Base-by-base conservation (phyloP, 148 eudicot genomes). In the Fagopyrum tataricum region DNA sequence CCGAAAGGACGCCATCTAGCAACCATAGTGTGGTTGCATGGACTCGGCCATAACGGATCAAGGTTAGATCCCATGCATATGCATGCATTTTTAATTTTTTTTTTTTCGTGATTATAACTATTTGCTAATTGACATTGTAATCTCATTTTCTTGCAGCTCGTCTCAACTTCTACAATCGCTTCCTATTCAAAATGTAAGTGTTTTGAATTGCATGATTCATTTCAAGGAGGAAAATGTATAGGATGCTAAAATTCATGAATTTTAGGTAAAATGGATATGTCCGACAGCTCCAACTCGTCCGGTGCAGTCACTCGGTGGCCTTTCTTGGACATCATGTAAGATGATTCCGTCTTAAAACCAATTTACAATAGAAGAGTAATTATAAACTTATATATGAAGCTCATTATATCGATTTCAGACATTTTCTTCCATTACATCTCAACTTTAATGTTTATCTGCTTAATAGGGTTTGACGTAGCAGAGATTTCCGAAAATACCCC, bases 271-370 rank as follows among this genome's bases (percentile, higher is more conserved):
- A 79, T 95, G 96, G 90, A 95, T 95, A 67, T 95, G 97, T 69
- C 99, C 99, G 43, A 95, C 99, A 73, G 99, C 99, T 77, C 99
- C 99, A 42, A 92, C 92, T 76, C 99, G 99, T 7, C 88, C 99
- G 26, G 99, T 95, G 42, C 81, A 91, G 55, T 44, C 87, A 46
- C 85, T 95, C 15, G 97, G 97, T 81, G 99, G 99, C 80, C 88
- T 87, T 81, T 78, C 94, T 42, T 95, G 99, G 80, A 79, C 96
- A 76, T 94, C 99, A 78, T 95, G 99, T 95, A 86, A 86, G 89
- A 73, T 15, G 18, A 73, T n/a, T n/a, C n/a, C n/a, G n/a, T n/a
- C n/a, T n/a, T n/a, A n/a, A n/a, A n/a, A n/a, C n/a, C n/a, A n/a
- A n/a, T n/a, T n/a, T n/a, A n/a, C n/a, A n/a, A n/a, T n/a, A n/a